Conservation (phyloP, 495 filamentous ascomycete species). For the Halenospora varia region DNA sequence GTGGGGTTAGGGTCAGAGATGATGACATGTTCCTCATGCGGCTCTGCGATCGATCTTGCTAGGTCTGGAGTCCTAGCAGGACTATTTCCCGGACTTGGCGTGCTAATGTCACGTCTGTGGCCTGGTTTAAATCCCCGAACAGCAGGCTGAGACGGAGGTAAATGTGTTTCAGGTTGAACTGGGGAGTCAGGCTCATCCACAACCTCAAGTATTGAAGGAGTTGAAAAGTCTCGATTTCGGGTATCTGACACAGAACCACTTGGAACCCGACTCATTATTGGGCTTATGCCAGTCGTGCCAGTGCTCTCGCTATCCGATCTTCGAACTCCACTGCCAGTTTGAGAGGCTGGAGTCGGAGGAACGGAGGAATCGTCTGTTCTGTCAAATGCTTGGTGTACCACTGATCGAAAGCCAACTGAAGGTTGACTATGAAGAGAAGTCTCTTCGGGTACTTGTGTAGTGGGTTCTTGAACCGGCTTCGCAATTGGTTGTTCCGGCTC, state of each 20-base stretch:
- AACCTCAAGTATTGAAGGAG: conserved; percentile 57
- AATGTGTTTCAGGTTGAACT: too few relatives aligned
- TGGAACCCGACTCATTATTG: conserved; percentile 57
- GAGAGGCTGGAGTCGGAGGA: conserved; percentile 54
- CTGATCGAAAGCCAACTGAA: conserved; percentile 61
- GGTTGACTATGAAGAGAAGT: conserved; percentile 12
- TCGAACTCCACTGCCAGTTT: conserved; percentile 39
- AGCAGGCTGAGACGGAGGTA: conserved; percentile 11
- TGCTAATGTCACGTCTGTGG: conserved; percentile 57
- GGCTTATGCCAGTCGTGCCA: conserved; percentile 55
- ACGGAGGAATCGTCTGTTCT: conserved; percentile 37
- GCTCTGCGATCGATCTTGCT: conserved; percentile 33
- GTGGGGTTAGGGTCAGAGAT: conserved; percentile 1
- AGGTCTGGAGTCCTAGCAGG: conserved; percentile 56
- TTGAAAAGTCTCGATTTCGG: conserved; percentile 34
- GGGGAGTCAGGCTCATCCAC: conserved; percentile 32
- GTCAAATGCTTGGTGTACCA: conserved; percentile 69
- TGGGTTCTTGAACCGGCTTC: neutral
- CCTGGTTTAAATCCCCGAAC: conserved; percentile 43
- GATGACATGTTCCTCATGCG: conserved; percentile 41
- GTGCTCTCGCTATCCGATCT: conserved; percentile 62
- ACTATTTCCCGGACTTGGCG: conserved; percentile 58
- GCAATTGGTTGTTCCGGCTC: neutral
- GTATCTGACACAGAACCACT: conserved; percentile 31
- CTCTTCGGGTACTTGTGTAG: conserved; percentile 1